Percentiles rank a stretch among this genome's conserved stretches.
Conservation (phyloP, 1,284 basidiomycete genomes). For the Sutorius eximius region DNA sequence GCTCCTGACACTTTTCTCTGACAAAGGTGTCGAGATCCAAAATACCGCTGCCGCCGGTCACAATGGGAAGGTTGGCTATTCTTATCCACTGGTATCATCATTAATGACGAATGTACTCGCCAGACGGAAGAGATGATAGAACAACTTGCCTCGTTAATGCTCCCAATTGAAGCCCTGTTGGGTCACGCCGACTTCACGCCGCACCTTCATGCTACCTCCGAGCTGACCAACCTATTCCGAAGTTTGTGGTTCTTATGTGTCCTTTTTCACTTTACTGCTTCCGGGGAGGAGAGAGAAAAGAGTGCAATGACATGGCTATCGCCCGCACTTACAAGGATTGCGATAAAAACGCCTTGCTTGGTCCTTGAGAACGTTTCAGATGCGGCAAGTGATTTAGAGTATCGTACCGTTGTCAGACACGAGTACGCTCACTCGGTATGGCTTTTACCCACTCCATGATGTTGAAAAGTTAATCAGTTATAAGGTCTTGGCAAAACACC, state of each 20-base stretch:
- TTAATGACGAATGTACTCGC: slow-evolving; percentile 11
- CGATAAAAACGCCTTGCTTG: slow-evolving; percentile 84
- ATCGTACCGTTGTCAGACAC: slow-evolving; percentile 89
- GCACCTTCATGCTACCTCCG: slow-evolving; percentile 55
- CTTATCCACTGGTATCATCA: neutral
- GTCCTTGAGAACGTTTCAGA: slow-evolving; percentile 84
- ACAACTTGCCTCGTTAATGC: slow-evolving; percentile 81
- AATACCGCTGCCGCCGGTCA: slow-evolving; percentile 68
- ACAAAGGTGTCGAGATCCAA: slow-evolving; percentile 91
- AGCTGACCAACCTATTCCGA: slow-evolving; percentile 82
- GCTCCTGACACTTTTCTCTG: slow-evolving; percentile 82
- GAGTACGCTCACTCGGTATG: slow-evolving; percentile 78
- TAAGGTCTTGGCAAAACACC: slow-evolving; percentile 70
- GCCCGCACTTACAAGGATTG: slow-evolving; percentile 79
- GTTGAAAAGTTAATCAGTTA: slow-evolving; percentile 2
- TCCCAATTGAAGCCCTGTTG: slow-evolving; percentile 90
- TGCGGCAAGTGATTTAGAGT: slow-evolving; percentile 89
- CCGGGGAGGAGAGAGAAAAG: slow-evolving; percentile 45
- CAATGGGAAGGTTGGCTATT: slow-evolving; percentile 55
- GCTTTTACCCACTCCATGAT: neutral
- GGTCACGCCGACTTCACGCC: slow-evolving; percentile 74
- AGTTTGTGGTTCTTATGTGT: slow-evolving; percentile 95
- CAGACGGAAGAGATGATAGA: slow-evolving; percentile 84
- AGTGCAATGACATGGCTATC: slow-evolving; percentile 74
- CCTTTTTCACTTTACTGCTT: slow-evolving; percentile 71